A percentile compares a stretch with the other conserved stretches of the same genome.
Evolutionary conservation across 2,329 filamentous ascomycete genomes (phyloP).

Genomic region (Ophiostoma sp.): DNA sequence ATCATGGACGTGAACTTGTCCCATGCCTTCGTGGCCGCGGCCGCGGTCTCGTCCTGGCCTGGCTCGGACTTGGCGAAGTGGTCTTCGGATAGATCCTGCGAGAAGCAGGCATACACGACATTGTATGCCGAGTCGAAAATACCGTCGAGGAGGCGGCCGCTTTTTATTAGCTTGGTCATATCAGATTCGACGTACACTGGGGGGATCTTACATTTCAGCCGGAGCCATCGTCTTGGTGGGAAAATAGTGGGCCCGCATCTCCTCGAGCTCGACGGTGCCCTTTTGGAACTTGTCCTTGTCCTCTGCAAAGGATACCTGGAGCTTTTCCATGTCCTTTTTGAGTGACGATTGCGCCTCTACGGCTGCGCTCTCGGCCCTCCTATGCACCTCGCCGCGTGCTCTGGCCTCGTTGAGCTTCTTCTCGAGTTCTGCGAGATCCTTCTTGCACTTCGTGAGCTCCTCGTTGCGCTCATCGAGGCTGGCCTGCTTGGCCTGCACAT

Average conservation of each 20-base stretch:
- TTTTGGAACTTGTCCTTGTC: neutral
- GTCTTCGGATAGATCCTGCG: neutral
- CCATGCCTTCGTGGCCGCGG: neutral
- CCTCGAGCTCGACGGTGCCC: neutral
- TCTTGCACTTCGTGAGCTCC: neutral
- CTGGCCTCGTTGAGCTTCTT: neutral
- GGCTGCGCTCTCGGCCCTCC: neutral
- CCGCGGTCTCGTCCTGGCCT: neutral
- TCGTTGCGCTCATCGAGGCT: neutral
- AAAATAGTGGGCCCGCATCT: neutral
- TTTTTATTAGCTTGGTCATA: neutral
- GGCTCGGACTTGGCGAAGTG: neutral
- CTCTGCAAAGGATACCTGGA: neutral
- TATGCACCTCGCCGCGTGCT: neutral
- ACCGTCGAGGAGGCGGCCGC: neutral
- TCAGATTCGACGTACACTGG: too few species aligned
- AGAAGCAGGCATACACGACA: slow-evolving; percentile 12
- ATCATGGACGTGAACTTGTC: neutral
- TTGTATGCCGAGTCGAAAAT: slow-evolving; percentile 6
- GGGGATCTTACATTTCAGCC: neutral
- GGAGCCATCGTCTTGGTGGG: neutral
- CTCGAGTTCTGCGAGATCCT: neutral
- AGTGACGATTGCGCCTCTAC: neutral
- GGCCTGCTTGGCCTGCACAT: neutral
- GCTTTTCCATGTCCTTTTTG: neutral